A percentile compares a stretch with the other conserved stretches of the same genome.
Evolutionary conservation across 306 rosid species (phyloP).

Genomic region (Dryas alaskensis): DNA sequence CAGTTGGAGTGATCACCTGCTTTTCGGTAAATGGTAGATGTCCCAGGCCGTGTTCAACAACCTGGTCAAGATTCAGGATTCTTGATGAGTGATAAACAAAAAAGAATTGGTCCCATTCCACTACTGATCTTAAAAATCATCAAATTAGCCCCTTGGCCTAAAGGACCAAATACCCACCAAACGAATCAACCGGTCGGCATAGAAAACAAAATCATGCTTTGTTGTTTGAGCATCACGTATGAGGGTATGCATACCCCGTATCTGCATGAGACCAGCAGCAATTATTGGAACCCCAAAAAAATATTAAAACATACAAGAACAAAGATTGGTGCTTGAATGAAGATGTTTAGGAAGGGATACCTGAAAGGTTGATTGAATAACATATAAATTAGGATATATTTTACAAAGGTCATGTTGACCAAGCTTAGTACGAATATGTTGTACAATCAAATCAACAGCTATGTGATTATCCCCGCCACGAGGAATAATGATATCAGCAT

Average conservation of each 20-base stretch:
- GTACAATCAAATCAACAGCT: constrained; percentile 95
- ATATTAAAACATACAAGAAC: not conserved
- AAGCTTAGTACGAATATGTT: constrained; percentile 94
- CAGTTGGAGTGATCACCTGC: constrained; percentile 91
- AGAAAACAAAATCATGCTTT: constrained; percentile 94
- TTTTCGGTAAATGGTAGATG: constrained; percentile 97
- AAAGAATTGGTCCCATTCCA: constrained; percentile 12
- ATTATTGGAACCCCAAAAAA: constrained; percentile 6
- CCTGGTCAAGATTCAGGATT: constrained; percentile 53
- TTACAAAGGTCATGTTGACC: constrained; percentile 99
- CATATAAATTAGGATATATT: constrained; percentile 89
- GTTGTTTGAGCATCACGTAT: constrained; percentile 87
- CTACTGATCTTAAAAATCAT: constrained; percentile 21
- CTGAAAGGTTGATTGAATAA: constrained; percentile 97
- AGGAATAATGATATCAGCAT: constrained; percentile 97
- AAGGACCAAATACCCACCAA: constrained; percentile 52
- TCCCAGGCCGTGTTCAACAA: constrained; percentile 97
- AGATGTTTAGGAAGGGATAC: constrained; percentile 35
- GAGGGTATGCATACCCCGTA: constrained; percentile 97
- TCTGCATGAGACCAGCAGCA: constrained; percentile 48
- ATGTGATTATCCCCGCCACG: constrained; percentile 99
- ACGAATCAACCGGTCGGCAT: constrained; percentile 93
- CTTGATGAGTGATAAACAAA: constrained; percentile 22
- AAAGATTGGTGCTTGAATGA: constrained; percentile 22
- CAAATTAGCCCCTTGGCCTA: constrained; percentile 23